Percentiles rank a stretch among this genome's conserved stretches.
These are phyloP conservation scores for Iris macrosiphon DNA, from an alignment of 106 monocot genomes.

Conservation along the genomic window DNA sequence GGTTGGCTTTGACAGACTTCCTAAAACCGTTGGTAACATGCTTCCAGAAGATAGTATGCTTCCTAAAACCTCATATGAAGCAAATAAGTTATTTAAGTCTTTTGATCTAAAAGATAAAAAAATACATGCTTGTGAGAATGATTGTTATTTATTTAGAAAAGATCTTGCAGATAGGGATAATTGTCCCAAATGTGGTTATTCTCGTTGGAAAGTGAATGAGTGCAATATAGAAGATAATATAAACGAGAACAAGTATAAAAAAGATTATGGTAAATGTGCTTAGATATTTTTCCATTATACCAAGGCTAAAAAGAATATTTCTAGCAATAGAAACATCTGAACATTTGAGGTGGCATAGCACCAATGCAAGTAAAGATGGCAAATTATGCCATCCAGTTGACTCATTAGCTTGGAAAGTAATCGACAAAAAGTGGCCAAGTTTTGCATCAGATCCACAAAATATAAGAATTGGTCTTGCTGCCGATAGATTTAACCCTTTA, in stretches of 20 bases:
- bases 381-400: neutral
- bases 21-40: too few relatives aligned
- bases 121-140: neutral
- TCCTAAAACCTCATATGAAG: neutral
- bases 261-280: neutral
- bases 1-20: too few relatives aligned
- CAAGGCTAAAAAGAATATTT: neutral
- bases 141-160: slow-evolving; percentile 5
- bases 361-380: neutral
- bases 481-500: neutral
- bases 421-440: neutral
- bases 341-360: neutral
- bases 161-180: neutral
- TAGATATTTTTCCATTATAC: neutral
- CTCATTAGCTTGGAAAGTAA: neutral
- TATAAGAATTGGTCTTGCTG: neutral
- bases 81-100: neutral
- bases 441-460: neutral
- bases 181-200: neutral
- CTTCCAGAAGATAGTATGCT: neutral
- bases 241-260: neutral
- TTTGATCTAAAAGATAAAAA: neutral
- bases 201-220: neutral
- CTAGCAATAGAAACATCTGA: neutral
- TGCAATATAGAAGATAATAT: neutral